Percentiles rank a stretch among this genome's conserved stretches.
Evolutionary conservation across 495 filamentous ascomycete genomes (phyloP).

Genomic region (Talaromyces adpressus): DNA sequence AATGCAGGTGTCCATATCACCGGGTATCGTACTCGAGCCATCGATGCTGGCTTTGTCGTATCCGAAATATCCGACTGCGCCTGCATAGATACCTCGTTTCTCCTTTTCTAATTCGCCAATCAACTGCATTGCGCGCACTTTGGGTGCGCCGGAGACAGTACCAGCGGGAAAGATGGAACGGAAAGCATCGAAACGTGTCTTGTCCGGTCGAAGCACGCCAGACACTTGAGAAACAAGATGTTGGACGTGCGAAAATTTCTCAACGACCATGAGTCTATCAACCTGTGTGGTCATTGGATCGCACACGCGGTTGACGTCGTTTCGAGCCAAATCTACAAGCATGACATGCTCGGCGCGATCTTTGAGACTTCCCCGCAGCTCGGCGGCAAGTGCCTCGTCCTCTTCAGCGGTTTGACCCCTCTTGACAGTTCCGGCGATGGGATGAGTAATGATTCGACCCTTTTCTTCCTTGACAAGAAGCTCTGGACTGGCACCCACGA

Average conservation of each 20-base stretch:
- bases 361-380: conserved; percentile 75
- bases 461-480: conserved; percentile 84
- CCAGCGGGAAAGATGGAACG: conserved; percentile 93
- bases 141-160: conserved; percentile 89
- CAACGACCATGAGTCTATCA: conserved; percentile 90
- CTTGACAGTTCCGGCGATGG: conserved; percentile 91
- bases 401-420: conserved; percentile 74
- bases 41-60: conserved; percentile 33
- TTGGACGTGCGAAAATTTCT: conserved; percentile 94
- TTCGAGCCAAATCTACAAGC: conserved; percentile 95
- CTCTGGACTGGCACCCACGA: conserved; percentile 91
- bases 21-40: conserved; percentile 45
- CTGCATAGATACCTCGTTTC: conserved; percentile 91
- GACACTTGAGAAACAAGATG: conserved; percentile 94
- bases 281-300: conserved; percentile 83
- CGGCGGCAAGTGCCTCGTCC: conserved; percentile 70
- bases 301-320: conserved; percentile 94
- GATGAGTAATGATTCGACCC: conserved; percentile 89
- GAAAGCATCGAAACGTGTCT: conserved; percentile 93
- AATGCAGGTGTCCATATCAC: conserved; percentile 98
- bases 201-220: conserved; percentile 70
- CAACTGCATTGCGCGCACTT: conserved; percentile 93
- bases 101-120: conserved; percentile 91
- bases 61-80: conserved; percentile 81
- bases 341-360: conserved; percentile 98